These are phyloP conservation scores for Jimgerdemannia lactiflua DNA, from an alignment of 192 early-diverging fungal species.

Conservation along the genomic window DNA sequence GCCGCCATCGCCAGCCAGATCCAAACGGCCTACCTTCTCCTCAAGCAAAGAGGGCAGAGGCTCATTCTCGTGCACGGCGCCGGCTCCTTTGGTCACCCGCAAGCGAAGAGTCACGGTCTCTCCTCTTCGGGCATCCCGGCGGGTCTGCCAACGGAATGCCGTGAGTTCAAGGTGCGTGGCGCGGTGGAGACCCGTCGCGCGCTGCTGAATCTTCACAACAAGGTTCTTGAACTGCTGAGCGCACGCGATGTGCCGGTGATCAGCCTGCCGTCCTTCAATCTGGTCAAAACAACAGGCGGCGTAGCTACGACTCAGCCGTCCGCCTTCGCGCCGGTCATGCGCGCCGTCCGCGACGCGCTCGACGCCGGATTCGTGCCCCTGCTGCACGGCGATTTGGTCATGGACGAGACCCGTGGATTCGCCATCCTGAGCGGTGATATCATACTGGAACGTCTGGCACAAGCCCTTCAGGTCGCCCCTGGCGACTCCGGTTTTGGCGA, in stretches of 20 bases:
- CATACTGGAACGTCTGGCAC: conserved; percentile 21
- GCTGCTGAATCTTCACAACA: conserved; percentile 12
- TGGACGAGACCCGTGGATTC: conserved; percentile 21
- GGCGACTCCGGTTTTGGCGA: not conserved
- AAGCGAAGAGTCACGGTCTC: conserved; percentile 26
- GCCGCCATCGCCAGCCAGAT: conserved; percentile 3
- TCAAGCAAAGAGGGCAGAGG: not conserved
- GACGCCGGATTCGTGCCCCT: conserved; percentile 26
- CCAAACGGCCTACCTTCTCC: not conserved
- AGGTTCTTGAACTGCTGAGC: conserved; percentile 5
- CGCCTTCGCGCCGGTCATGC: not conserved
- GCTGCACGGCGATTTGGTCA: conserved; percentile 28
- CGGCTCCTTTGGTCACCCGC: conserved; percentile 38
- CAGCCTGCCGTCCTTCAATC: conserved; percentile 20
- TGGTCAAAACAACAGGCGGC: conserved; percentile 18
- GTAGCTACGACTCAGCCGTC: not conserved
- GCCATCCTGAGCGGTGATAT: conserved; percentile 33
- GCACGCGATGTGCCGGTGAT: conserved; percentile 16
- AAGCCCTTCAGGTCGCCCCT: not conserved
- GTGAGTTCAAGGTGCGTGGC: conserved; percentile 7
- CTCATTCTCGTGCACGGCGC: conserved; percentile 32
- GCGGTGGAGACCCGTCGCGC: not conserved
- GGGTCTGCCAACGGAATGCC: not conserved
- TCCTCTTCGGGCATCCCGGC: not conserved
- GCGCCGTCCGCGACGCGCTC: conserved; percentile 8